phyloP scores from a whole-genome alignment of 2,329 filamentous ascomycete genomes.

The Penicillium sclerotigenum region DNA sequence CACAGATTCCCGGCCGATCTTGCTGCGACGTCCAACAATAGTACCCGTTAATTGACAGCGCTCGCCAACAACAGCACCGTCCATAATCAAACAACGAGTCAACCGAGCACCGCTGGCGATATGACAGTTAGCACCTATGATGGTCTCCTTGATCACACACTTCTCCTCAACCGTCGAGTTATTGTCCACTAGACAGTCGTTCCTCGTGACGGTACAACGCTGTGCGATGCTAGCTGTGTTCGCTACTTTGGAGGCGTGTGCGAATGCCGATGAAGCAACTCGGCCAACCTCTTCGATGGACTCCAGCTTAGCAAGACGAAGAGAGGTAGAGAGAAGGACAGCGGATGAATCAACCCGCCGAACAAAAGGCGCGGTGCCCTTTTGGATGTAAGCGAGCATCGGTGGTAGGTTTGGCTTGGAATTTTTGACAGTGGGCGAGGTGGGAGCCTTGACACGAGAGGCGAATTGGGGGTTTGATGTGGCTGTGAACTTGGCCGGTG shows the following conservation, averaged over 20 bases:
- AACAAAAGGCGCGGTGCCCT: conserved; percentile 61
- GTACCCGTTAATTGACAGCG: conserved; percentile 83
- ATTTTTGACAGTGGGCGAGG: conserved; percentile 5
- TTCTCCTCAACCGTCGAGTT: conserved; percentile 89
- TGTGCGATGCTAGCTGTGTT: conserved; percentile 78
- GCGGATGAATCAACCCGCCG: conserved; percentile 85
- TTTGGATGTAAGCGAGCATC: conserved; percentile 77
- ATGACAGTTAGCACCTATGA: conserved; percentile 82
- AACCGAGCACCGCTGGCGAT: conserved; percentile 83
- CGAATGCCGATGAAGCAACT: conserved; percentile 65
- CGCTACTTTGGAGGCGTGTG: conserved; percentile 74
- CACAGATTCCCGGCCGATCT: conserved; percentile 76
- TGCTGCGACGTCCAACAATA: conserved; percentile 75
- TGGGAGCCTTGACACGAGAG: conserved; percentile 29
- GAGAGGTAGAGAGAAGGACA: conserved; percentile 74
- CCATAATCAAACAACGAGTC: conserved; percentile 87
- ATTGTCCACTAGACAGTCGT: conserved; percentile 78
- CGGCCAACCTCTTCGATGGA: conserved; percentile 61
- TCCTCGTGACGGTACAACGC: conserved; percentile 75
- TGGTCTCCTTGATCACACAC: conserved; percentile 85
- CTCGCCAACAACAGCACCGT: conserved; percentile 79
- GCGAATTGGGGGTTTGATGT: conserved; percentile 22
- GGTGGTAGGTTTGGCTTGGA: conserved; percentile 38
- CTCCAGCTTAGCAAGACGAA: conserved; percentile 79
- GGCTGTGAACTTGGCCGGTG: conserved; percentile 15